These are phyloP conservation scores for Aspergillus sclerotioniger DNA, from an alignment of 495 filamentous ascomycete genomes.

Conservation along the genomic window DNA sequence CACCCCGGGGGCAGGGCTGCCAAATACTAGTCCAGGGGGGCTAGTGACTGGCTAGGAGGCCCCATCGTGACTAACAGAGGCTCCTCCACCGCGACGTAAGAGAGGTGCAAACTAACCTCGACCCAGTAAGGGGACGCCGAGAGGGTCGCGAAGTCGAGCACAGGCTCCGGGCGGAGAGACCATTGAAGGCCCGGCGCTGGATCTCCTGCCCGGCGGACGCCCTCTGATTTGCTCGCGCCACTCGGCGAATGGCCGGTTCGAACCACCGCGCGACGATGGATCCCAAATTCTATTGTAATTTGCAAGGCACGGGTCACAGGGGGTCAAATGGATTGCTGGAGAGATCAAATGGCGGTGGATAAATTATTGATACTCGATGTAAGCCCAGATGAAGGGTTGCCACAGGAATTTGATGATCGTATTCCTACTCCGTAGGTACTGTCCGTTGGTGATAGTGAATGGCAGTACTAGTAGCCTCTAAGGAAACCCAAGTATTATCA, in stretches of 20 bases:
- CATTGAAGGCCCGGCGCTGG: conserved; percentile 17
- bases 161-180: conserved; percentile 1
- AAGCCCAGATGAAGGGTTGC: no score
- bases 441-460: no score
- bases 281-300: neutral
- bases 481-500: neutral
- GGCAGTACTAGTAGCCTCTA: no score
- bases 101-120: no score
- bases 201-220: conserved; percentile 16
- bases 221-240: conserved; percentile 23
- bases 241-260: conserved; percentile 1
- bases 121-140: neutral
- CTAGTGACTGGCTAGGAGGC: neutral
- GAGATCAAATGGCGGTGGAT: neutral
- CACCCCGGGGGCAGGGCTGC: no score
- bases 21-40: neutral
- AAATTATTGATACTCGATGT: neutral
- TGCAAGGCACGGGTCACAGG: neutral
- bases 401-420: no score
- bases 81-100: conserved; percentile 4
- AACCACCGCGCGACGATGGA: neutral
- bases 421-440: no score
- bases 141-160: neutral
- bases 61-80: neutral
- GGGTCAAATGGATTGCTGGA: no score